Conservation (phyloP, 495 filamentous ascomycete genomes). For the Penicillium pulvis region DNA sequence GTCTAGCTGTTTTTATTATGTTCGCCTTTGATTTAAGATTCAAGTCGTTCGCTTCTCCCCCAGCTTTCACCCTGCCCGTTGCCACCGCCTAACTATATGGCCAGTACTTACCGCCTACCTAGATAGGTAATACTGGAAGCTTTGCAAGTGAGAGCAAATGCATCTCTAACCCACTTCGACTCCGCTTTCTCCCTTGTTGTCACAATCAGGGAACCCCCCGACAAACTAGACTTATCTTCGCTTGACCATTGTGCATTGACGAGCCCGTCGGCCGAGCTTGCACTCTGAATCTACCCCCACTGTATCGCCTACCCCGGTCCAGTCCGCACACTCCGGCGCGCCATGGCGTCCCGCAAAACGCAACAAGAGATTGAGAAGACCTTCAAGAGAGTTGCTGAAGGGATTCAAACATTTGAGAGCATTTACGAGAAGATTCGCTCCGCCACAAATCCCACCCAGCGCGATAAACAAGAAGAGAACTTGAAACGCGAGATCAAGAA, state of each 20-base stretch:
- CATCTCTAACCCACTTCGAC: slow-evolving; percentile 13
- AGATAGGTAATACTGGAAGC: slow-evolving; percentile 27
- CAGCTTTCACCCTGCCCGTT: background rate
- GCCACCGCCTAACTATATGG: background rate
- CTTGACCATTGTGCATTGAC: slow-evolving; percentile 11
- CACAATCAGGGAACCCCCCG: slow-evolving; percentile 18
- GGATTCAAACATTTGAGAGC: slow-evolving; percentile 85
- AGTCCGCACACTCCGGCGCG: slow-evolving; percentile 24
- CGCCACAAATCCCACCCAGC: slow-evolving; percentile 87
- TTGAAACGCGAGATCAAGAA: slow-evolving; percentile 99
- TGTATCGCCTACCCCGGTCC: slow-evolving; percentile 14
- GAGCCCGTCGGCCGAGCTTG: slow-evolving; percentile 24
- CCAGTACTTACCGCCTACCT: slow-evolving; percentile 29
- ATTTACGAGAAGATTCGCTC: slow-evolving; percentile 96
- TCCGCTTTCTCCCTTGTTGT: slow-evolving; percentile 19
- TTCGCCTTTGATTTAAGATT: no score
- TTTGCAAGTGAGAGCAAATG: slow-evolving; percentile 29
- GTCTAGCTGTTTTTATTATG: background rate
- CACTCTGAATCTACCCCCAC: slow-evolving; percentile 21
- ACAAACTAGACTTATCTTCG: slow-evolving; percentile 9
- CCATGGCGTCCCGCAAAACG: slow-evolving; percentile 92
- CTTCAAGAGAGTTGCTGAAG: slow-evolving; percentile 96
- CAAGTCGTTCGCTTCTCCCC: background rate
- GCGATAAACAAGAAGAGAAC: slow-evolving; percentile 96
- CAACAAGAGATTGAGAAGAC: slow-evolving; percentile 97